Conservation (phyloP, 1,284 basidiomycete genomes). For the Boletellus deceptivus region DNA sequence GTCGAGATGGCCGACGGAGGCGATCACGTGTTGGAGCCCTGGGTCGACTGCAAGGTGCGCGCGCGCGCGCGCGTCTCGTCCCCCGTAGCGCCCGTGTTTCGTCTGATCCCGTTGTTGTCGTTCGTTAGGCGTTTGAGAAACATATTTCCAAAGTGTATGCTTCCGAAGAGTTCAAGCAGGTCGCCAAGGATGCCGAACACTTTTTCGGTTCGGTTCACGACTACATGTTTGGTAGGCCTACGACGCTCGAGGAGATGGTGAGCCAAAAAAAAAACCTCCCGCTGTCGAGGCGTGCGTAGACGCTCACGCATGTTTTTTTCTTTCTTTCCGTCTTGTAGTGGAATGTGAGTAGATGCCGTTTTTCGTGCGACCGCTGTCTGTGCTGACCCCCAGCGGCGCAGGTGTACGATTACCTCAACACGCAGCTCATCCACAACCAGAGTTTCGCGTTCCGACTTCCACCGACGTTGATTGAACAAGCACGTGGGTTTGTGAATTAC, state of each 20-base stretch:
- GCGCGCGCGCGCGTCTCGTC: no score
- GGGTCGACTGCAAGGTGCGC: slow-evolving; percentile 85
- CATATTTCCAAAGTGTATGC: slow-evolving; percentile 58
- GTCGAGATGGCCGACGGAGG: slow-evolving; percentile 78
- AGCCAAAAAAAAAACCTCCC: no score
- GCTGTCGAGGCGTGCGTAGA: no score
- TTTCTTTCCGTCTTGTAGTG: slow-evolving; percentile 42
- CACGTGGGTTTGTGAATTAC: slow-evolving; percentile 67
- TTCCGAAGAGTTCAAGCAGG: slow-evolving; percentile 62
- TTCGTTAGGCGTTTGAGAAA: slow-evolving; percentile 58
- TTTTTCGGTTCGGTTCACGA: slow-evolving; percentile 66
- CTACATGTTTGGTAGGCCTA: slow-evolving; percentile 66
- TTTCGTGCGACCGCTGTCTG: background rate
- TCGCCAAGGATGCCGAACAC: slow-evolving; percentile 49
- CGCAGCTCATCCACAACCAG: slow-evolving; percentile 75
- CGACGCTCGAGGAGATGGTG: slow-evolving; percentile 66
- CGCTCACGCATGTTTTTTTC: no score
- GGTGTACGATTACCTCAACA: slow-evolving; percentile 77
- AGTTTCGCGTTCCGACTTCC: slow-evolving; percentile 72
- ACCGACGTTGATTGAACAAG: slow-evolving; percentile 65
- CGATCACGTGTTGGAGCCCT: slow-evolving; percentile 79
- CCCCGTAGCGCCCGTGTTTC: no score
- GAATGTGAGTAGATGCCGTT: slow-evolving; percentile 50
- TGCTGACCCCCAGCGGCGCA: no score
- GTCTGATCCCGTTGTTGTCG: no score